These are phyloP conservation scores for Cryphonectria carpinicola DNA, from an alignment of 2,329 filamentous ascomycete species.

Conservation along the genomic window DNA sequence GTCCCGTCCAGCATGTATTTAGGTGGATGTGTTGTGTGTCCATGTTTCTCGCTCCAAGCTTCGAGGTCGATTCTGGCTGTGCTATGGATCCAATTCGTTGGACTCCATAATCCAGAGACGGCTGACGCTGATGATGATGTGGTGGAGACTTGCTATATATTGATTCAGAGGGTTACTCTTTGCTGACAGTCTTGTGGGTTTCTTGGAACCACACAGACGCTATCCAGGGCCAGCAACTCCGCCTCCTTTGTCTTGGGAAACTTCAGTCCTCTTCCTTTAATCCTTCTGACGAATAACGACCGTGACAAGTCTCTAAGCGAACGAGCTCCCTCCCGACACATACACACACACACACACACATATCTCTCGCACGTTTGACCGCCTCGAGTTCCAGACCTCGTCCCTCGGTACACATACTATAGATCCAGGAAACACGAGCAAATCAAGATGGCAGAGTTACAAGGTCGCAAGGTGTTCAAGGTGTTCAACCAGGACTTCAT, in stretches of 20 bases:
- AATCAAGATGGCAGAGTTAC: slow-evolving; percentile 40
- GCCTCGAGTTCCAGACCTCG: neutral
- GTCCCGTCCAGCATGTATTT: neutral
- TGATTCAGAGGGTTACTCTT: neutral
- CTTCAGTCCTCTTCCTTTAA: slow-evolving; percentile 13
- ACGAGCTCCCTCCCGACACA: neutral
- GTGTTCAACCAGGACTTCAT: slow-evolving; percentile 99
- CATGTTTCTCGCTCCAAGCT: neutral
- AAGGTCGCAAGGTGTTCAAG: slow-evolving; percentile 87
- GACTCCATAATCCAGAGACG: neutral
- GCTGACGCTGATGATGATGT: neutral
- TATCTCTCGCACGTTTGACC: neutral
- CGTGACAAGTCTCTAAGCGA: neutral
- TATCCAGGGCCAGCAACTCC: neutral
- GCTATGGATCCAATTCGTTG: neutral
- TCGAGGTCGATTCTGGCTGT: neutral
- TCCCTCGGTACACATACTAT: neutral
- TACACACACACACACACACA: neutral
- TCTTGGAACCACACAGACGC: neutral
- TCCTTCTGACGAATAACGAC: slow-evolving; percentile 8
- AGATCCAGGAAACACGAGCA: neutral
- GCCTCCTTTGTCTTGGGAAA: slow-evolving; percentile 20
- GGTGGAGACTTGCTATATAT: neutral
- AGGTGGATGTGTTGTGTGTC: neutral
- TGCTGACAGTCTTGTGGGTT: neutral